Percentiles rank a stretch among this genome's conserved stretches.
phyloP scores from a whole-genome alignment of 2,329 filamentous ascomycete genomes.

The Neonectria punicea region DNA sequence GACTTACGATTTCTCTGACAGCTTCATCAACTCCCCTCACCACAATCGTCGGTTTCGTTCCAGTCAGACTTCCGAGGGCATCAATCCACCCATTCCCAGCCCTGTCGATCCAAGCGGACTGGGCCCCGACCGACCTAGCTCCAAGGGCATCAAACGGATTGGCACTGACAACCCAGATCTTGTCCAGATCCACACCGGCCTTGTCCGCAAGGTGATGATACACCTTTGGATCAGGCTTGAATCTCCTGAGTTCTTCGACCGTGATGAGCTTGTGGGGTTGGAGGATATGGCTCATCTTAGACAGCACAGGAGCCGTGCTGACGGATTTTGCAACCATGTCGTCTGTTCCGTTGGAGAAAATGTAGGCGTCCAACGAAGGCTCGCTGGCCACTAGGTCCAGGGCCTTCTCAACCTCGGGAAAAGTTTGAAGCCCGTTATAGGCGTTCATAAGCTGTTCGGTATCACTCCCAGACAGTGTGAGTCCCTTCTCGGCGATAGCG shows the following conservation, averaged over 20 bases:
- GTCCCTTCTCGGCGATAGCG: slow-evolving; percentile 67
- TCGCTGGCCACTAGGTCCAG: slow-evolving; percentile 59
- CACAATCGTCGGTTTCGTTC: slow-evolving; percentile 62
- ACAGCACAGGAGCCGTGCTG: slow-evolving; percentile 64
- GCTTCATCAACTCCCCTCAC: slow-evolving; percentile 68
- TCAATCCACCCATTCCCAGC: slow-evolving; percentile 73
- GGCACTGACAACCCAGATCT: slow-evolving; percentile 75
- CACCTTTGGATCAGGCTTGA: slow-evolving; percentile 71
- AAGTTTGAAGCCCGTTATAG: slow-evolving; percentile 73
- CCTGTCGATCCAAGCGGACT: slow-evolving; percentile 75
- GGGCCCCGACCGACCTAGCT: slow-evolving; percentile 68
- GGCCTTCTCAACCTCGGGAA: slow-evolving; percentile 69
- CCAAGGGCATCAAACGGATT: slow-evolving; percentile 81
- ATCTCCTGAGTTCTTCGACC: slow-evolving; percentile 68
- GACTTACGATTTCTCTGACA: slow-evolving; percentile 49
- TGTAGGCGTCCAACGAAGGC: slow-evolving; percentile 60
- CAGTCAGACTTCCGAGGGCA: slow-evolving; percentile 59
- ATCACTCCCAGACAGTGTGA: slow-evolving; percentile 56
- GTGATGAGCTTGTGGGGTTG: slow-evolving; percentile 60
- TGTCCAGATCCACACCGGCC: slow-evolving; percentile 58
- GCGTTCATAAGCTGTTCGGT: slow-evolving; percentile 66
- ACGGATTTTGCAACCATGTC: slow-evolving; percentile 72
- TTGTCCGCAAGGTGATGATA: slow-evolving; percentile 69
- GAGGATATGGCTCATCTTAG: slow-evolving; percentile 59
- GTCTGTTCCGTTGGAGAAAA: slow-evolving; percentile 78